phyloP scores from a whole-genome alignment of 108 stramenopile species.

The Pinguiococcus pyrenoidosus region DNA sequence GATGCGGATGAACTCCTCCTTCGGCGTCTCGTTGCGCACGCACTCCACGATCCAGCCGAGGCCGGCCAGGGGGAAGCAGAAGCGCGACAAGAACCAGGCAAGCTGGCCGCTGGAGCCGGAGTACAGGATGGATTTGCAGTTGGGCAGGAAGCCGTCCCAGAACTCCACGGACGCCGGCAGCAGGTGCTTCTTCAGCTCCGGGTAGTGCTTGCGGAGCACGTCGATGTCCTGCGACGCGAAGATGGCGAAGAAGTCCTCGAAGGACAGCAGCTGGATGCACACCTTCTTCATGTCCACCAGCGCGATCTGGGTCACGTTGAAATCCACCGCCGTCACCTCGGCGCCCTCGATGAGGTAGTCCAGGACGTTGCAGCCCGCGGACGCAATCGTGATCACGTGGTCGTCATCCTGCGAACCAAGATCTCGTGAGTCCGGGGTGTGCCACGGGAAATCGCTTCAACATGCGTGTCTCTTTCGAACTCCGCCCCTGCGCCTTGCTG shows the following conservation, averaged over 20 bases:
- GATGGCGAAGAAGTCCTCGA: conserved; percentile 26
- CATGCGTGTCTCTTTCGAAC: too few relatives aligned
- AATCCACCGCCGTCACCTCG: conserved; percentile 29
- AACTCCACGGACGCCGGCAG: conserved; percentile 12
- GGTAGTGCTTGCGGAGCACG: conserved; percentile 12
- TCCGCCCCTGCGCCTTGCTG: too few relatives aligned
- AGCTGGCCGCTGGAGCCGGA: conserved; percentile 20
- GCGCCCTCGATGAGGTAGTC: conserved; percentile 39
- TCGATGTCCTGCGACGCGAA: conserved; percentile 9
- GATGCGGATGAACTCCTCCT: conserved; percentile 1
- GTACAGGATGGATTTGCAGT: conserved; percentile 19
- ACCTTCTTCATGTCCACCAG: conserved; percentile 26
- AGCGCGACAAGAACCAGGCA: conserved; percentile 6
- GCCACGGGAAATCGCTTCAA: too few relatives aligned
- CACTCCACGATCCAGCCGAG: conserved; percentile 10
- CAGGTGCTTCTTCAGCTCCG: conserved; percentile 6
- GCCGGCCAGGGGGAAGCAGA: conserved; percentile 11
- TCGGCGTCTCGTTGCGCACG: background rate
- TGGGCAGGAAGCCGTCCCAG: conserved; percentile 13
- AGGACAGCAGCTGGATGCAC: conserved; percentile 4
- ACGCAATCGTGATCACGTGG: conserved; percentile 33
- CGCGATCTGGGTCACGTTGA: conserved; percentile 32
- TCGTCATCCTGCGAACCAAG: conserved; percentile 21
- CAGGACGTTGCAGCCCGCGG: conserved; percentile 29
- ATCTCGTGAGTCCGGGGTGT: too few relatives aligned